phyloP scores from a whole-genome alignment of 768 basidiomycete genomes.

The Fistulinella prunicolor region DNA sequence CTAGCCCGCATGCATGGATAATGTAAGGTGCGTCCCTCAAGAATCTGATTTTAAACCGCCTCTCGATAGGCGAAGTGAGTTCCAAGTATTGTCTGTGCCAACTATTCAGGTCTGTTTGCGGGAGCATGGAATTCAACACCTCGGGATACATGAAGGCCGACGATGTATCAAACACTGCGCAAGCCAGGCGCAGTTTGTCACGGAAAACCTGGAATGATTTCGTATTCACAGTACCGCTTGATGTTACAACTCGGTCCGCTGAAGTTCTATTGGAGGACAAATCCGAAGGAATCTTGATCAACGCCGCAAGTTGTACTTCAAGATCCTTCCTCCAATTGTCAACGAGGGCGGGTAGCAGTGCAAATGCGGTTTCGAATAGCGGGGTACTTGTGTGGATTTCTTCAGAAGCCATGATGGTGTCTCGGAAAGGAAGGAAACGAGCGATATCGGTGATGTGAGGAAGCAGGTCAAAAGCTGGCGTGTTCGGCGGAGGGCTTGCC shows the following conservation, averaged over 20 bases:
- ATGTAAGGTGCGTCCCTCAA: not conserved
- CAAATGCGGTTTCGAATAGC: constrained; percentile 3
- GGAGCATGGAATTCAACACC: not conserved
- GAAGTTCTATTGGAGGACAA: no score
- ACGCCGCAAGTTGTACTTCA: not conserved
- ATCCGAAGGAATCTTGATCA: not conserved
- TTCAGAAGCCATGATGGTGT: not conserved
- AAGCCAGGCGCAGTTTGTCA: not conserved
- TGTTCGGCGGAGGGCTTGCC: not conserved
- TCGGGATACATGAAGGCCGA: not conserved
- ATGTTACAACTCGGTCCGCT: no score
- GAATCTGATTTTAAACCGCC: not conserved
- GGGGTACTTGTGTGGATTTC: not conserved
- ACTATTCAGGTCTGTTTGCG: not conserved
- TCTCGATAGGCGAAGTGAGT: not conserved
- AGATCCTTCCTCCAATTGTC: not conserved
- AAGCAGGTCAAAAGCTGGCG: not conserved
- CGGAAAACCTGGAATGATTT: not conserved
- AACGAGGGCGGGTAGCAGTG: not conserved
- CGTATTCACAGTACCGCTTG: not conserved
- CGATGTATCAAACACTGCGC: not conserved
- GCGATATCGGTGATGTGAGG: constrained; percentile 1
- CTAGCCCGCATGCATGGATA: not conserved
- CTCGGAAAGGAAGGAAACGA: not conserved
- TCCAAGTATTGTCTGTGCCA: no score